A percentile compares a stretch with the other conserved stretches of the same genome.
Evolutionary conservation across 306 rosid genomes (phyloP).

Genomic region (Parietaria judaica): DNA sequence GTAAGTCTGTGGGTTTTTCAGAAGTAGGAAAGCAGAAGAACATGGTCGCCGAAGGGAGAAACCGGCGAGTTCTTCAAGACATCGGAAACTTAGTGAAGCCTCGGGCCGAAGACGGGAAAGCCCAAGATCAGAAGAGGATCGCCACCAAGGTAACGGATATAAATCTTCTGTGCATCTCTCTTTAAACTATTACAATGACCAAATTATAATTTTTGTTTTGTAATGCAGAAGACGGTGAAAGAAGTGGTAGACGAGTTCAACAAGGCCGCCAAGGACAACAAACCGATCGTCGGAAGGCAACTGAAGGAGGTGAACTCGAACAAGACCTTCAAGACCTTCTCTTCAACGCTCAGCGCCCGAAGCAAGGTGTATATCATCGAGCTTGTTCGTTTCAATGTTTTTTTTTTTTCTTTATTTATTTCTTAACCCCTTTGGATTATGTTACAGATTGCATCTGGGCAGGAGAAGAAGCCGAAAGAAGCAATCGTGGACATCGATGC

Average conservation of each 20-base stretch:
- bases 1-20: conserved; percentile 10
- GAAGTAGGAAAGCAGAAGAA: conserved; percentile 55
- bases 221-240: conserved; percentile 32
- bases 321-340: conserved; percentile 44
- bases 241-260: conserved; percentile 13
- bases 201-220: neutral
- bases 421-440: neutral
- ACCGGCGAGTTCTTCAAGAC: conserved; percentile 60
- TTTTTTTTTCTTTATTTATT: neutral
- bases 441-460: conserved; percentile 63
- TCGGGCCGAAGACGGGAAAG: conserved; percentile 35
- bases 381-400: neutral
- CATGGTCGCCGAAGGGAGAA: conserved; percentile 46
- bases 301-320: conserved; percentile 18
- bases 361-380: conserved; percentile 46
- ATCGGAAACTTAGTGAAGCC: conserved; percentile 62
- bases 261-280: conserved; percentile 16
- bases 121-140: conserved; percentile 36
- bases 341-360: conserved; percentile 62
- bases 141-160: conserved; percentile 27
- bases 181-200: neutral
- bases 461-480: conserved; percentile 31
- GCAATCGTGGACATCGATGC: conserved; percentile 49
- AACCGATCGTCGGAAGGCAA: conserved; percentile 22
- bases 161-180: neutral